Base-by-base conservation (phyloP, 768 basidiomycete species). In the Hygrophorus russula region DNA sequence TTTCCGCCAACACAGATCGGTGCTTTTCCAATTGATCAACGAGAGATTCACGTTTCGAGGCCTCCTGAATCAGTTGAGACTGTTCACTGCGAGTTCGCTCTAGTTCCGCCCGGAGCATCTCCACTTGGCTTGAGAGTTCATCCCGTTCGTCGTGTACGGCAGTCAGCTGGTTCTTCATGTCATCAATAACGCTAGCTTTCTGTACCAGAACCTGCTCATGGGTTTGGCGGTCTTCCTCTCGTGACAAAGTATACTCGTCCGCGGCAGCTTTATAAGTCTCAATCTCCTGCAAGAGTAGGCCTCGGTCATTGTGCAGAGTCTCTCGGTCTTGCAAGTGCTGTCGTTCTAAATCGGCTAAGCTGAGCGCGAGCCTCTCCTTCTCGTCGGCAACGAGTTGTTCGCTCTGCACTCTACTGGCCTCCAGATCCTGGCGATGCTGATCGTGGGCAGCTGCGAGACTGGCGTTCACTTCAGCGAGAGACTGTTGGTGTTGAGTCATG, bases 1-100 rank as follows among this genome's bases (percentile, higher is more conserved):
- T 63, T 52, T 90, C 87, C 18, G 80, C 79, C 12, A 90, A 67
- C 20, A 78, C 67, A 7, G 78, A 80, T 18, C 84, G 83, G 58
- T 87, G 83, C 29, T 70, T 76, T 52, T 90, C 86, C 28, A 91
- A 65, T 54, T 92, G 86, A 15, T 73, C 70, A 8, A 74, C 76
- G 30, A 88, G 68, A 13, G 82, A 80, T 51, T 87, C 76, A 32
- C 78, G 80, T 51, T 82, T 80, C 6, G 84, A 83, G 8, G 76
- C 78, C 56, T 86, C 84, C 50, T 80, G 73, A 27, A 78, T 64
- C 9, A 86, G 71, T 54, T 72, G 71, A 3, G 72, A 69, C 51
- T 82, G 78, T 54, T 82, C 77, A 12, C 54, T 61, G 28, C 68
- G 73, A 27, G 77, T 76, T 48, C 63, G 66, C 39, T 75, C 69